Conservation (phyloP, 495 filamentous ascomycete species). For the Talaromyces trachyspermus region DNA sequence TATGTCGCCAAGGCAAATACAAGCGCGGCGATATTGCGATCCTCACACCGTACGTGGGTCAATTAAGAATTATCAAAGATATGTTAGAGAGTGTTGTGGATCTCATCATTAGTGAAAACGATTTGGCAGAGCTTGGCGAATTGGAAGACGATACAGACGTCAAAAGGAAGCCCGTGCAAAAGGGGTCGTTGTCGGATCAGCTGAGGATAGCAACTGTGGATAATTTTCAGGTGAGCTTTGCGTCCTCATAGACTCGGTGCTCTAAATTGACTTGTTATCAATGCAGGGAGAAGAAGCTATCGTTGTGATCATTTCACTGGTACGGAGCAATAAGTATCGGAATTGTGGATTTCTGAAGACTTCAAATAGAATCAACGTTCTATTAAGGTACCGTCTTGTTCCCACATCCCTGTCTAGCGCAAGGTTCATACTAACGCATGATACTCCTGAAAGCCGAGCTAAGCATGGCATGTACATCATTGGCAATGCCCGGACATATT, state of each 20-base stretch:
- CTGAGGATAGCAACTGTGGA: slow-evolving; percentile 63
- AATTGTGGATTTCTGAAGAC: slow-evolving; percentile 65
- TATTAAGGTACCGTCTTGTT: slow-evolving; percentile 40
- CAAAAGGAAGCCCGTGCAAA: no score
- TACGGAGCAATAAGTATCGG: slow-evolving; percentile 56
- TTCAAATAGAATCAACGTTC: slow-evolving; percentile 70
- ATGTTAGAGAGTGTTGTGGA: slow-evolving; percentile 19
- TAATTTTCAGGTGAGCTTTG: slow-evolving; percentile 48
- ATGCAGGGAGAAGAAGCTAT: slow-evolving; percentile 61
- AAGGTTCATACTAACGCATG: neutral
- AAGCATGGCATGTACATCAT: slow-evolving; percentile 76
- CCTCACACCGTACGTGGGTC: slow-evolving; percentile 62
- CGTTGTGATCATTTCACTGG: slow-evolving; percentile 64
- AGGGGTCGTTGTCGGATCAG: no score
- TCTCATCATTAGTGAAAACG: slow-evolving; percentile 46
- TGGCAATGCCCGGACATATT: slow-evolving; percentile 53
- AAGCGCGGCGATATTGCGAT: slow-evolving; percentile 58
- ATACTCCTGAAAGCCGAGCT: slow-evolving; percentile 38
- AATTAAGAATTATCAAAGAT: slow-evolving; percentile 43
- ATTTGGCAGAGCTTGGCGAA: slow-evolving; percentile 47
- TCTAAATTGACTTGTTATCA: neutral
- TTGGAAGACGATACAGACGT: slow-evolving; percentile 20
- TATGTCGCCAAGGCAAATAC: slow-evolving; percentile 59
- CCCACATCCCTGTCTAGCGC: no score
- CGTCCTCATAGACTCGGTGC: no score